phyloP scores from a whole-genome alignment of 352 stramenopile species.

The Halophytophthora batemanensis region DNA sequence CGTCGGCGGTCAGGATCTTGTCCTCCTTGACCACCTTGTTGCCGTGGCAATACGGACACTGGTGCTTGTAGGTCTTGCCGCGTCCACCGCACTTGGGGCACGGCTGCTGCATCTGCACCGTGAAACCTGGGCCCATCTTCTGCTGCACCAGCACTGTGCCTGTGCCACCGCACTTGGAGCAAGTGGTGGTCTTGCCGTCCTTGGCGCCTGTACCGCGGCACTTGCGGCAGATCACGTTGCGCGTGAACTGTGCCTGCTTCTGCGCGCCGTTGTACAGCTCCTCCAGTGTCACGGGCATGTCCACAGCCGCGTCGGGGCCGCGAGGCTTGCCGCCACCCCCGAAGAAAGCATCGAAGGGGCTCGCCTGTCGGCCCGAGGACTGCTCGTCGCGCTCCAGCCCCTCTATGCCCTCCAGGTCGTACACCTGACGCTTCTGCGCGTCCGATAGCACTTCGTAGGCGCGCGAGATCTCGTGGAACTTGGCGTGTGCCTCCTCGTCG shows the following conservation, averaged over 20 bases:
- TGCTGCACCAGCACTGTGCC: conserved; percentile 81
- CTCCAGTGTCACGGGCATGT: conserved; percentile 78
- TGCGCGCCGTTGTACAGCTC: conserved; percentile 83
- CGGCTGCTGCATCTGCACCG: conserved; percentile 89
- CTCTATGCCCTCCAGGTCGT: conserved; percentile 91
- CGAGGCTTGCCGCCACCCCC: conserved; percentile 66
- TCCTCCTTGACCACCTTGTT: conserved; percentile 82
- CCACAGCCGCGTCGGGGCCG: conserved; percentile 72
- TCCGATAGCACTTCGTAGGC: conserved; percentile 93
- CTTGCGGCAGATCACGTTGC: conserved; percentile 85
- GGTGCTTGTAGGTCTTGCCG: conserved; percentile 95
- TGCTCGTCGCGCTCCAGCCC: conserved; percentile 79
- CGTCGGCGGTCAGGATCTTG: conserved; percentile 73
- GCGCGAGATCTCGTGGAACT: conserved; percentile 89
- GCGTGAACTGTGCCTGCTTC: conserved; percentile 65
- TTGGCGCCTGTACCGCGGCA: conserved; percentile 80
- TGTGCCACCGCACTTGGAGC: conserved; percentile 66
- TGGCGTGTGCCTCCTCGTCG: conserved; percentile 71
- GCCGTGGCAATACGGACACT: conserved; percentile 88
- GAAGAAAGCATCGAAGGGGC: conserved; percentile 80
- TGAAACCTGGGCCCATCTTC: conserved; percentile 79
- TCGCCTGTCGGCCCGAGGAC: conserved; percentile 39
- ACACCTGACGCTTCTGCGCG: conserved; percentile 85
- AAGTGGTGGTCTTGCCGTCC: conserved; percentile 75
- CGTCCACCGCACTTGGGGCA: conserved; percentile 80